Evolutionary conservation across 495 filamentous ascomycete genomes (phyloP).

Genomic region (Trichoderma reesei): DNA sequence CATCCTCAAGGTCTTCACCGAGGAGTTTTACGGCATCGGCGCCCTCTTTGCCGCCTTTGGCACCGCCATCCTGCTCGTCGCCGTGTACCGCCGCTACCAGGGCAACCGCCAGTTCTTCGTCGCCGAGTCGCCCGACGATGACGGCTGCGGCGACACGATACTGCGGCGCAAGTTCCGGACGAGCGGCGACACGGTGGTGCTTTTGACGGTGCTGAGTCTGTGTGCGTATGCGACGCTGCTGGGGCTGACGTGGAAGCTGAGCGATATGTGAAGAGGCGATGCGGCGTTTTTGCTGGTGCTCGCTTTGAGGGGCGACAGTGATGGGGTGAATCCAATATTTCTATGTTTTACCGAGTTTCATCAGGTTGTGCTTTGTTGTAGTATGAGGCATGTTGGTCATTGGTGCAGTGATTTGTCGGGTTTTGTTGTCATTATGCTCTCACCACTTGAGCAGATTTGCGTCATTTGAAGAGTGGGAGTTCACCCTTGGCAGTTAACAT

Average conservation of each 20-base stretch:
- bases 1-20: slow-evolving; percentile 91
- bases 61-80: slow-evolving; percentile 68
- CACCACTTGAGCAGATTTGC: too few species aligned
- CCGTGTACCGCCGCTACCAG: slow-evolving; percentile 72
- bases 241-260: slow-evolving; percentile 57
- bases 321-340: too few species aligned
- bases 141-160: slow-evolving; percentile 3
- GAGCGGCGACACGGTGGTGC: slow-evolving; percentile 72
- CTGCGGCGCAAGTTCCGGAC: slow-evolving; percentile 72
- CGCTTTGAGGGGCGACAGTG: too few species aligned
- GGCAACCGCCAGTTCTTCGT: slow-evolving; percentile 92
- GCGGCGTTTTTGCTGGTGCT: not conserved
- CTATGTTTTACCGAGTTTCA: too few species aligned
- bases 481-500: too few species aligned
- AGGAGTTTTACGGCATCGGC: slow-evolving; percentile 88
- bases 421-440: too few species aligned
- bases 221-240: slow-evolving; percentile 73
- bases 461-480: too few species aligned
- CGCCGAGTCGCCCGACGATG: slow-evolving; percentile 43
- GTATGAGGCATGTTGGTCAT: too few species aligned
- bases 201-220: slow-evolving; percentile 72
- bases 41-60: slow-evolving; percentile 90
- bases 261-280: not conserved
- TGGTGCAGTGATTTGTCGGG: too few species aligned
- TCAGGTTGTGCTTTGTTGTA: too few species aligned